phyloP scores from a whole-genome alignment of 495 filamentous ascomycete species.

The Penicillium argentinense region DNA sequence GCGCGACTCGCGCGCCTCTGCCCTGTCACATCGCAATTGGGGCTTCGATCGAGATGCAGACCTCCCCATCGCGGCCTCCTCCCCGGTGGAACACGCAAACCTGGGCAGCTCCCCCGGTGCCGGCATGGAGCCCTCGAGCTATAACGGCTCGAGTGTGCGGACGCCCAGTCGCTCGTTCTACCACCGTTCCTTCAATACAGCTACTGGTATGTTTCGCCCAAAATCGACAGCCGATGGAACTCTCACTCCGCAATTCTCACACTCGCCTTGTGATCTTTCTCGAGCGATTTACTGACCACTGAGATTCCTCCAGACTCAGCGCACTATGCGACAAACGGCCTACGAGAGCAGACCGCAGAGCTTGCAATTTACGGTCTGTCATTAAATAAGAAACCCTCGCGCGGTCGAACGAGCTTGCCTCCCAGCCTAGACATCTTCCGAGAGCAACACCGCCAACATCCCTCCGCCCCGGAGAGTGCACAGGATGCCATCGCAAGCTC shows the following conservation, averaged over 20 bases:
- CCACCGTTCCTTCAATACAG: slow-evolving; percentile 67
- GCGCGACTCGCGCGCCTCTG: slow-evolving; percentile 36
- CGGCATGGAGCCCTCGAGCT: slow-evolving; percentile 37
- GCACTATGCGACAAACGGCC: slow-evolving; percentile 69
- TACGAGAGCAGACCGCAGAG: slow-evolving; percentile 89
- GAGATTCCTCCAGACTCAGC: slow-evolving; percentile 57
- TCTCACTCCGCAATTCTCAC: neutral
- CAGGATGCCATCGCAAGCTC: slow-evolving; percentile 19
- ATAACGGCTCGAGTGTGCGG: slow-evolving; percentile 50
- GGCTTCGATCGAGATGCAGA: slow-evolving; percentile 25
- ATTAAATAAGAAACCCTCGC: slow-evolving; percentile 34
- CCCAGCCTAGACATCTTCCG: slow-evolving; percentile 40
- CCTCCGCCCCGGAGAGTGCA: slow-evolving; percentile 4
- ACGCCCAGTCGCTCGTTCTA: slow-evolving; percentile 78
- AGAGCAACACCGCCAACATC: slow-evolving; percentile 3
- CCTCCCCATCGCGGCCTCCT: slow-evolving; percentile 17
- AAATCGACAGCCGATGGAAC: no score
- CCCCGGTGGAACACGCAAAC: slow-evolving; percentile 35
- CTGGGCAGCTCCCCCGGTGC: slow-evolving; percentile 32
- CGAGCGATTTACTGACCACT: slow-evolving; percentile 28
- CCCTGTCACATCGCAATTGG: slow-evolving; percentile 24
- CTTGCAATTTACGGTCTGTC: slow-evolving; percentile 84
- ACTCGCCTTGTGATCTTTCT: neutral
- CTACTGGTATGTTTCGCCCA: slow-evolving; percentile 51
- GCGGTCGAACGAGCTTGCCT: slow-evolving; percentile 33